A percentile compares a stretch with the other conserved stretches of the same genome.
Conservation (phyloP, 179 eudicot species). For the Amaranthus tricolor region DNA sequence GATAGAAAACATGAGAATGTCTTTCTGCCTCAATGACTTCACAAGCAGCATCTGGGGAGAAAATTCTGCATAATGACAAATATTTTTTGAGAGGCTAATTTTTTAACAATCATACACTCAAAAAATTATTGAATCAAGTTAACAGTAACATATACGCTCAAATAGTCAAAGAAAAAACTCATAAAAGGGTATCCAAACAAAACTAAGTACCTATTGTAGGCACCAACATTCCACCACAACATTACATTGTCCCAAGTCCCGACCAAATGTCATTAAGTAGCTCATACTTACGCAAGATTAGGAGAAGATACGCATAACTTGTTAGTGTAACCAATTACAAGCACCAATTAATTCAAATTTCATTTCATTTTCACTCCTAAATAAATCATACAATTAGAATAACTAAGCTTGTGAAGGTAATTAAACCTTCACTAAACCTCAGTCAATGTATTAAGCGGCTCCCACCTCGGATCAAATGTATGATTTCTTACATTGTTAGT, state of each 20-base stretch:
- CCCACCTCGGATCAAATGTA: too few relatives aligned
- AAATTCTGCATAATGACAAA: constrained; percentile 54
- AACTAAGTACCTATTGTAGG: background rate
- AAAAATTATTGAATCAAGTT: background rate
- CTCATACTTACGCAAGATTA: too few relatives aligned
- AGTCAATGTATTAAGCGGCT: background rate
- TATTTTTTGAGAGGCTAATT: background rate
- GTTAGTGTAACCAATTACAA: background rate
- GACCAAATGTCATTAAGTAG: too few relatives aligned
- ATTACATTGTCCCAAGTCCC: too few relatives aligned
- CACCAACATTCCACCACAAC: too few relatives aligned
- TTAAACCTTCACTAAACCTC: background rate
- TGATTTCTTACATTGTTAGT: too few relatives aligned
- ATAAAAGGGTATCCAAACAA: background rate
- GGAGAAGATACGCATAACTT: too few relatives aligned
- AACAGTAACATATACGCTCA: too few relatives aligned
- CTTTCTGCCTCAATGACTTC: constrained; percentile 94
- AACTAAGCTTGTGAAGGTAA: too few relatives aligned
- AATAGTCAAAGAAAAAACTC: background rate
- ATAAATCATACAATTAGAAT: background rate
- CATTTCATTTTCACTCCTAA: background rate
- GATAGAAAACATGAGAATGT: constrained; percentile 88
- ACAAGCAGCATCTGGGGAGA: constrained; percentile 95
- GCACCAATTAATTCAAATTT: background rate
- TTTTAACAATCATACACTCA: background rate